Evolutionary conservation across 331 rosid genomes (phyloP), one percentile per base, ranked within the genome.

Genomic region (Malus hybrid): DNA sequence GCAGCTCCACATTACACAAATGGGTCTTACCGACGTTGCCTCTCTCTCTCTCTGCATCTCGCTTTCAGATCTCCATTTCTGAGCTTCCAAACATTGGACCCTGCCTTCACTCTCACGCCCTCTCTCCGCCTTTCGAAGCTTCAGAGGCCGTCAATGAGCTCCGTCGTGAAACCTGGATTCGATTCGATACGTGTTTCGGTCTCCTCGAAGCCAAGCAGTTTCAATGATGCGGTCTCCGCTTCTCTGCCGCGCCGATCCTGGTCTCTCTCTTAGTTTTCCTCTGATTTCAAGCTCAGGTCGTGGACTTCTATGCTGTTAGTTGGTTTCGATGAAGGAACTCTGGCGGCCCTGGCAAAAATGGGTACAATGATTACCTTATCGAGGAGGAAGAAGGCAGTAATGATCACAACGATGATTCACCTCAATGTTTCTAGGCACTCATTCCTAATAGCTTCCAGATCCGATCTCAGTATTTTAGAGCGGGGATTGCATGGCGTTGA

Each of bases 181-280:
- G 79, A 58, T 70, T 63, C 86, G n/a, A 30, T 68, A 3, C 74
- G 68, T 12, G 3, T 66, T 74, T 80, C 85, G 30, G 77, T 84
- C 46, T 83, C 86, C 12, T 63, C 78, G 9, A 82, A 68, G 58
- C 69, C 46, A 71, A 48, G 30, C 69, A 79, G 72, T 44, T 78
- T 34, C 58, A 82, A 87, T 82, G 94, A n/a, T 72, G 68, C 48
- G 1, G 67, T 77, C 53, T 75, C 87, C 20, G 74, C 91, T 33
- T 75, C 83, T 30, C 80, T 77, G 75, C 76, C 88, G 16, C 78
- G 87, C 46, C 89, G 95, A 85, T 87, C 99, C 8, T 94, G 96
- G 97, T 76, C 89, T 34, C 75, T 82, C 1, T 29, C 72, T 13
- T 73, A 88, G 46, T 83, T 96, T 5, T 63, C 86, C 4, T 57